Percentiles rank a stretch among this genome's conserved stretches.
Conservation (phyloP, 306 rosid species). For the Vigna radiata region DNA sequence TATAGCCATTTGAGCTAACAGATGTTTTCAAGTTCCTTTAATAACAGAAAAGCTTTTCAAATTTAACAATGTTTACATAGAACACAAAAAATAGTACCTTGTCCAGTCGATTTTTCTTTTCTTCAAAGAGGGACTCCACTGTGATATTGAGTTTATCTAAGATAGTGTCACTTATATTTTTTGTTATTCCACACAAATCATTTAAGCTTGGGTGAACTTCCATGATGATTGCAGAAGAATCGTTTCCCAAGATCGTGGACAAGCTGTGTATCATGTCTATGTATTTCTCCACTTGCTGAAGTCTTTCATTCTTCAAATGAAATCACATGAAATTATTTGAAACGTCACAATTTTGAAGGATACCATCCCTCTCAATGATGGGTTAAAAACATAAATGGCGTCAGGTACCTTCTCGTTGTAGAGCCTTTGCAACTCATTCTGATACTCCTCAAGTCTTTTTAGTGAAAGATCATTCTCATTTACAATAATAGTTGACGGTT, state of each 20-base stretch:
- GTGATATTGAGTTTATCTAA: constrained; percentile 73
- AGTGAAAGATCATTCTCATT: constrained; percentile 89
- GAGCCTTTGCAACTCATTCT: constrained; percentile 76
- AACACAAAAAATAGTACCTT: constrained; percentile 56
- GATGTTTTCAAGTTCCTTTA: background rate
- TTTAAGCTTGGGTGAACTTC: constrained; percentile 89
- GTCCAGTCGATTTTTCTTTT: constrained; percentile 82
- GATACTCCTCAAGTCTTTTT: constrained; percentile 89
- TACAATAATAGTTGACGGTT: constrained; percentile 52
- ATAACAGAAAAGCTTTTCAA: constrained; percentile 8
- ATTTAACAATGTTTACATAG: background rate
- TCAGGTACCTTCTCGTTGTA: constrained; percentile 76
- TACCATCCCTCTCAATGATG: constrained; percentile 24
- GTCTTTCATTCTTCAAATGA: constrained; percentile 76
- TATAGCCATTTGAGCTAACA: background rate
- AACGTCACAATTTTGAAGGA: constrained; percentile 36
- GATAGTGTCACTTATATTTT: constrained; percentile 73
- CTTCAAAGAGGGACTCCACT: constrained; percentile 80
- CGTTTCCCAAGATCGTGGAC: constrained; percentile 86
- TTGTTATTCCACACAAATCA: constrained; percentile 72
- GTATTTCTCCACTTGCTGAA: constrained; percentile 73
- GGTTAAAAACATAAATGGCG: constrained; percentile 22
- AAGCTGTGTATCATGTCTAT: constrained; percentile 65
- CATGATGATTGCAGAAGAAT: constrained; percentile 71
- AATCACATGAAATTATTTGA: constrained; percentile 37